Evolutionary conservation across 345 rosid species (phyloP), one percentile per base, ranked within the genome.

Genomic region (Citrus hindsii): DNA sequence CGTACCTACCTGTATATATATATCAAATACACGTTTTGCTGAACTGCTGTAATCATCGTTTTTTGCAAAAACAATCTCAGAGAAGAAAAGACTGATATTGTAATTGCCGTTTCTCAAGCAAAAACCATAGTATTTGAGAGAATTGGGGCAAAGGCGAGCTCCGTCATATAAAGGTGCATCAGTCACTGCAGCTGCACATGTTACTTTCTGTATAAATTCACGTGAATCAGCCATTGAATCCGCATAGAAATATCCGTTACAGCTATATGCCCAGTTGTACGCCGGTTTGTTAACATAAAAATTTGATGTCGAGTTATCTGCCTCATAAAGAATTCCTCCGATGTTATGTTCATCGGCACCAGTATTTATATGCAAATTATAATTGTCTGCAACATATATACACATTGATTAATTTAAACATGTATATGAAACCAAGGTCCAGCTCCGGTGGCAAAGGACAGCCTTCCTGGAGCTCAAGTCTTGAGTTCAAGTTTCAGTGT

Each of bases 141-240:
- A 42, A 3, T 70, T 55, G 2, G 84, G 84, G 59, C 84, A 82
- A 28, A 74, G 25, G 4, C 84, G 84, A 42, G 84, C 77, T 4
- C 69, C n/a, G 6, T 56, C 46, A 53, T 53, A 35, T 7, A 82
- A 24, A 35, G 42, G 0, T 25, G 42, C 33, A 9, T 63, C 79
- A 24, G 7, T 7, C 65, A 10, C 30, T n/a, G 76, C 30, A 21
- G 33, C 64, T 69, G 65, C 84, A 74, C 82, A 78, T 24, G 67
- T 61, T 40, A 3, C 14, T 8, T 64, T 70, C 61, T 1, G 27
- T 22, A 53, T 24, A 40, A 22, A 80, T 27, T 27, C 78, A 55
- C 53, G 40, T 21, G 72, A 25, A 63, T 35, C 55, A 24, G n/a
- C 9, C 0, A 1, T 0, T 24, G 51, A 3, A 12, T 13, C 4